phyloP scores from a whole-genome alignment of 2,329 filamentous ascomycete genomes.

The Teratosphaeria epicoccoides region DNA sequence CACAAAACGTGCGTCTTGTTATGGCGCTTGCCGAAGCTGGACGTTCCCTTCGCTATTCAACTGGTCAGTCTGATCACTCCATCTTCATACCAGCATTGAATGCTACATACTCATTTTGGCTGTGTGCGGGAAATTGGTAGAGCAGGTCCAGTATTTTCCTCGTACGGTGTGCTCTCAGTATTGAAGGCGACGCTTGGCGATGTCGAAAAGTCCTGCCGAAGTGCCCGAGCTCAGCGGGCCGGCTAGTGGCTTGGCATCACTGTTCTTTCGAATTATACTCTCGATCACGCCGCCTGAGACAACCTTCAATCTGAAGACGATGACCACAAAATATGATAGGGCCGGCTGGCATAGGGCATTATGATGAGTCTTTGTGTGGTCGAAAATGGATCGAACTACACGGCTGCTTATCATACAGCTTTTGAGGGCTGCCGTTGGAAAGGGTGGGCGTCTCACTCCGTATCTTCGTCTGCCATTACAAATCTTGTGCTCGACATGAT shows the following conservation, averaged over 20 bases:
- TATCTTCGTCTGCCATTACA: too few relatives aligned
- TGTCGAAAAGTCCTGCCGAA: neutral
- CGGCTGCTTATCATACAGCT: too few relatives aligned
- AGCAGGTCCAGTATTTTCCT: neutral
- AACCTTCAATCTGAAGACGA: too few relatives aligned
- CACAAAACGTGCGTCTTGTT: slow-evolving; percentile 98
- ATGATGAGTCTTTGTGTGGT: too few relatives aligned
- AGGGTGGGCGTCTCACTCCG: too few relatives aligned
- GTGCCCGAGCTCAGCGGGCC: neutral
- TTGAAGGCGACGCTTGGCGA: neutral
- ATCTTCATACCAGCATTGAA: neutral
- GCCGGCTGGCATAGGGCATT: too few relatives aligned
- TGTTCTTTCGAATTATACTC: too few relatives aligned
- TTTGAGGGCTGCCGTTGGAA: too few relatives aligned
- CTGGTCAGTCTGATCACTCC: slow-evolving; percentile 33
- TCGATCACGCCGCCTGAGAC: too few relatives aligned
- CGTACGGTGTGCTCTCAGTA: neutral
- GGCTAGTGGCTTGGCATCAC: neutral
- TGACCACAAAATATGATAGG: too few relatives aligned
- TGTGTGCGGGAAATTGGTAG: neutral
- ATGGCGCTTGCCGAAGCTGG: slow-evolving; percentile 70
- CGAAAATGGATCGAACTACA: too few relatives aligned
- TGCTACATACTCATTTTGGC: slow-evolving; percentile 22
- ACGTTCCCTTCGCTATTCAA: slow-evolving; percentile 56
- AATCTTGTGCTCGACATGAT: too few relatives aligned